These are phyloP conservation scores for Dovyalis caffra DNA, from an alignment of 345 rosid genomes.

Conservation along the genomic window DNA sequence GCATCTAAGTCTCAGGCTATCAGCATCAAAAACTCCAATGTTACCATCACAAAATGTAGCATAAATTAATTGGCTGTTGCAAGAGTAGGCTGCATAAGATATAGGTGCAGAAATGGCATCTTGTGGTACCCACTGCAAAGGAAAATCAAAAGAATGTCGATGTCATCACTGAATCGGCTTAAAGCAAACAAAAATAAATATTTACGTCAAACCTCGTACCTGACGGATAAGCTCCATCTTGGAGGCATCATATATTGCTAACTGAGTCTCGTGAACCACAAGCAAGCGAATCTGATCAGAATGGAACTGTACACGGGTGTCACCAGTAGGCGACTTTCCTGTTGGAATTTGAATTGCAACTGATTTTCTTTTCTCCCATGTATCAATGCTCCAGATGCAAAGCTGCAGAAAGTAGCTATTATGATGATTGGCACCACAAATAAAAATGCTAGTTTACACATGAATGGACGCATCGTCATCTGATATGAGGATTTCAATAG, in stretches of 20 bases:
- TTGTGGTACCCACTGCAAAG: constrained; percentile 77
- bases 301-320: constrained; percentile 79
- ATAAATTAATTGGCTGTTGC: constrained; percentile 77
- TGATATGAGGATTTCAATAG: background rate
- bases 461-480: background rate
- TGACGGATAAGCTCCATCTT: constrained; percentile 76
- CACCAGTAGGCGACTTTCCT: constrained; percentile 64
- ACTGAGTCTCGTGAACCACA: constrained; percentile 79
- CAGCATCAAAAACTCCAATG: constrained; percentile 75
- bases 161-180: background rate
- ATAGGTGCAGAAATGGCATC: constrained; percentile 65
- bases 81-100: constrained; percentile 68
- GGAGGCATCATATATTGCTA: constrained; percentile 74
- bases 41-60: constrained; percentile 70
- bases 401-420: constrained; percentile 39
- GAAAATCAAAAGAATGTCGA: background rate
- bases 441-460: background rate
- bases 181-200: background rate
- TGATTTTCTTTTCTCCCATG: constrained; percentile 87
- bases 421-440: background rate
- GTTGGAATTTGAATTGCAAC: constrained; percentile 56
- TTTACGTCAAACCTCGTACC: constrained; percentile 34
- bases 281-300: constrained; percentile 67
- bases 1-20: constrained; percentile 64
- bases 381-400: constrained; percentile 75